Conservation (phyloP, 1,284 basidiomycete species). For the Trametes polyzona region DNA sequence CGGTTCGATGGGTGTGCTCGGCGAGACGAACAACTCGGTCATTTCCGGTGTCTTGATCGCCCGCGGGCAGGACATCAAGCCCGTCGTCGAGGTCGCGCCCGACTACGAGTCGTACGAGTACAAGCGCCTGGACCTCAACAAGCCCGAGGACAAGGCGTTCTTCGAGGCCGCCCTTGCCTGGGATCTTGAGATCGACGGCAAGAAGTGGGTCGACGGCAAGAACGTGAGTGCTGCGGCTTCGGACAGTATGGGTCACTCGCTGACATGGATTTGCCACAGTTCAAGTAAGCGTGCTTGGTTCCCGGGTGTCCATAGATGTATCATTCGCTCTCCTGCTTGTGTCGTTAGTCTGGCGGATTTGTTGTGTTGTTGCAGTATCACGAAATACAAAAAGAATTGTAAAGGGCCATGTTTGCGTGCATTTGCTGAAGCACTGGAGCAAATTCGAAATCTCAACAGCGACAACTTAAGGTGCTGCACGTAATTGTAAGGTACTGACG, state of each 20-base stretch:
- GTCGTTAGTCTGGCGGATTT: slow-evolving; percentile 27
- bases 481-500: no score
- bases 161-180: slow-evolving; percentile 91
- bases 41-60: slow-evolving; percentile 84
- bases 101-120: slow-evolving; percentile 92
- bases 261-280: slow-evolving; percentile 21
- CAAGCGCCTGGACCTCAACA: slow-evolving; percentile 70
- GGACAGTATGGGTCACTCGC: neutral
- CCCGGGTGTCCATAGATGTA: slow-evolving; percentile 21
- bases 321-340: slow-evolving; percentile 29
- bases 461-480: no score
- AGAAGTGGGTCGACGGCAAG: slow-evolving; percentile 88
- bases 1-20: slow-evolving; percentile 91
- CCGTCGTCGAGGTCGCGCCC: slow-evolving; percentile 84
- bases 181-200: slow-evolving; percentile 86
- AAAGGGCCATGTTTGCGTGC: slow-evolving; percentile 9
- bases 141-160: slow-evolving; percentile 80
- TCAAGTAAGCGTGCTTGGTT: slow-evolving; percentile 35
- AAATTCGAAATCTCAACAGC: no score
- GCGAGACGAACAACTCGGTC: slow-evolving; percentile 74
- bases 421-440: no score
- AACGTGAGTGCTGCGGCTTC: slow-evolving; percentile 51
- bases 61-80: slow-evolving; percentile 75
- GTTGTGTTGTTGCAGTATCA: slow-evolving; percentile 36
- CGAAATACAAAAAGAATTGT: slow-evolving; percentile 26